Percentiles rank a stretch among this genome's conserved stretches.
Conservation (phyloP, 495 filamentous ascomycete species). For the Aspergillus nanangensis region DNA sequence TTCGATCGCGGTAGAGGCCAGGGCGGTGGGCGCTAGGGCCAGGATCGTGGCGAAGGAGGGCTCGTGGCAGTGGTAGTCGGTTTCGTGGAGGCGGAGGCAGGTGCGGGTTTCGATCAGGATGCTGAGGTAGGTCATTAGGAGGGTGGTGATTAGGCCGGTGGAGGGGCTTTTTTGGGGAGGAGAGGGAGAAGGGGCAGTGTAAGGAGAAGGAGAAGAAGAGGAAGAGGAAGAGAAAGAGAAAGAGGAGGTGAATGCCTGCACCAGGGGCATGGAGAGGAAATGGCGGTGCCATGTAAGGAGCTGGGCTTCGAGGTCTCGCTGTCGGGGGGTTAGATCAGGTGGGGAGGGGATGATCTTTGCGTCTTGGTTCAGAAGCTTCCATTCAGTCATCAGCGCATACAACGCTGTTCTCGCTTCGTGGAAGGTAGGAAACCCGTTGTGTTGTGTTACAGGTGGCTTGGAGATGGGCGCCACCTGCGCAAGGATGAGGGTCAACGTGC, state of each 20-base stretch:
- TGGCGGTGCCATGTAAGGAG: neutral
- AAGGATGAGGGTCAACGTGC: neutral
- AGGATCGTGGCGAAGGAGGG: slow-evolving; percentile 21
- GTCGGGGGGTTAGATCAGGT: neutral
- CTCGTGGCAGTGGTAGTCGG: slow-evolving; percentile 17
- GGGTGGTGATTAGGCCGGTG: neutral
- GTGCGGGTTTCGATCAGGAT: slow-evolving; percentile 2
- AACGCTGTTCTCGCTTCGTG: neutral
- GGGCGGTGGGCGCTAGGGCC: slow-evolving; percentile 15
- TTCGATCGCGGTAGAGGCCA: slow-evolving; percentile 7
- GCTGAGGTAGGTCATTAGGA: neutral
- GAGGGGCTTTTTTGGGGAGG: neutral
- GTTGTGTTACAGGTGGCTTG: neutral
- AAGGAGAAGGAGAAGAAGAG: too few relatives aligned
- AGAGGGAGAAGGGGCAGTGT: neutral
- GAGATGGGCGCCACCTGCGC: neutral
- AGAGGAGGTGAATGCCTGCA: too few relatives aligned
- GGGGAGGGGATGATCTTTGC: neutral
- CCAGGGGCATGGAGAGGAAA: neutral
- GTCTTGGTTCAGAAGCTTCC: slow-evolving; percentile 6
- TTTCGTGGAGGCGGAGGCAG: slow-evolving; percentile 7
- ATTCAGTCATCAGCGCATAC: slow-evolving; percentile 2
- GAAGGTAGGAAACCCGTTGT: neutral
- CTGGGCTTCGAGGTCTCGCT: neutral
- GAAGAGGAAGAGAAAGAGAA: too few relatives aligned